Evolutionary conservation across 2,329 filamentous ascomycete genomes (phyloP).

Genomic region (Atkinsonella texensis): DNA sequence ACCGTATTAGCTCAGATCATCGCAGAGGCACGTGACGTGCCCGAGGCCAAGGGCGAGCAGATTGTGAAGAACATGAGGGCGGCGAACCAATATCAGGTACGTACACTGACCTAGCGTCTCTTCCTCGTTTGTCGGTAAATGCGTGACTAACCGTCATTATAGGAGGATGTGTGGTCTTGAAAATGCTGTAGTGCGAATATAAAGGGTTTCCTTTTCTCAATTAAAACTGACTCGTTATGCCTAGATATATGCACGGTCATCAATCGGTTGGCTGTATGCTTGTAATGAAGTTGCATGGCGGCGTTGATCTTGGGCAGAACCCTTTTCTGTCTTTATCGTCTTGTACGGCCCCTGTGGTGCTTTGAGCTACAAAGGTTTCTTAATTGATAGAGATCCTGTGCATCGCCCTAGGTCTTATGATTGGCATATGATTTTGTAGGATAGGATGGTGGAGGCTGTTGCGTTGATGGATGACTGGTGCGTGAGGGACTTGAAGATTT

Average conservation of each 20-base stretch:
- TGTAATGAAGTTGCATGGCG: constrained; percentile 5
- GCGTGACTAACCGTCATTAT: constrained; percentile 7
- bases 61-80: constrained; percentile 95
- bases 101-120: constrained; percentile 12
- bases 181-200: constrained; percentile 1
- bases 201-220: background rate
- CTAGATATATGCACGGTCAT: background rate
- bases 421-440: too few relatives aligned
- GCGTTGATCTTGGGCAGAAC: constrained; percentile 1
- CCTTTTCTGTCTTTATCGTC: background rate
- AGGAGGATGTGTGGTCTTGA: constrained; percentile 64
- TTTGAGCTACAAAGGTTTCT: background rate
- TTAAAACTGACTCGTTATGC: background rate
- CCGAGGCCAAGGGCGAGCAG: constrained; percentile 83
- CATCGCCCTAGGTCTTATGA: too few relatives aligned
- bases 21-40: constrained; percentile 66
- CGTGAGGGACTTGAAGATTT: too few relatives aligned
- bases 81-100: constrained; percentile 89
- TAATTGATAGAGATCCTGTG: too few relatives aligned
- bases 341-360: background rate
- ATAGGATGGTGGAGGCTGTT: too few relatives aligned
- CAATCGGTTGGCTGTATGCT: background rate
- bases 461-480: too few relatives aligned
- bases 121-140: background rate
- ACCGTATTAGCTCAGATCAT: constrained; percentile 78